Base-by-base conservation (phyloP, 768 basidiomycete species). In the Lactarius tabidus region DNA sequence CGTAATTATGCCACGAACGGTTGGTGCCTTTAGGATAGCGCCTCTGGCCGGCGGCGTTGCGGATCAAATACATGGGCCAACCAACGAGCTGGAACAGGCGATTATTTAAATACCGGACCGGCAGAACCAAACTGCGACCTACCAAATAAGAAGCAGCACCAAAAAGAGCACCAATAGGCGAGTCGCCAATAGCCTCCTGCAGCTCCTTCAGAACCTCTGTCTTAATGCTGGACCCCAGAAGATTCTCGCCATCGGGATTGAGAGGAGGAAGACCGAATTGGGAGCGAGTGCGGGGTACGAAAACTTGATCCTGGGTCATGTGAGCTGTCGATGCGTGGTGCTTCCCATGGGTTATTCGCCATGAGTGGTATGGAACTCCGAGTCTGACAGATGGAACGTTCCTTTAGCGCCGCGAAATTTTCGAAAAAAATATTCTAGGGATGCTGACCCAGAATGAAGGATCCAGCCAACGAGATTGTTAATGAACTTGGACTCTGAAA, bases 321-420 rank as follows among this genome's bases (percentile, higher is more conserved):
- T 98, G 95, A 18, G 83, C 91, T 6, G 95, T 97, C 0, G 90
- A 88, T 18, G 96, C 96, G 75, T 99, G 96, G 77, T 99, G 96
- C 76, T 94, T 92, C 29, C 84, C 93, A 74, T 98, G 96, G 4
- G 87, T 88, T 73, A 97, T 93, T 68, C 93, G 84, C 96, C 95
- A 98, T 6, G 93, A 91, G 74, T 98, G 94, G 78, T 93, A 99
- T 6, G 96, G 96, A 17, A 98, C 96, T 56, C 95, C 89, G 64
- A 98, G 85, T 60, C 92, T 93, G 67, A 36, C 72, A 23, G 38
- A 52, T 51, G 59, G 17, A 54, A 60, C 53, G 48, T 41, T 35
- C 26, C 18, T 26, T 67, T 51, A 63, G 60, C 15, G 33, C 17
- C 29, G 10, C 12, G 10, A 23, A 45, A 12, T 12, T 12, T n/a